Conservation (phyloP, 1,284 basidiomycete species). For the Trametes sp. region DNA sequence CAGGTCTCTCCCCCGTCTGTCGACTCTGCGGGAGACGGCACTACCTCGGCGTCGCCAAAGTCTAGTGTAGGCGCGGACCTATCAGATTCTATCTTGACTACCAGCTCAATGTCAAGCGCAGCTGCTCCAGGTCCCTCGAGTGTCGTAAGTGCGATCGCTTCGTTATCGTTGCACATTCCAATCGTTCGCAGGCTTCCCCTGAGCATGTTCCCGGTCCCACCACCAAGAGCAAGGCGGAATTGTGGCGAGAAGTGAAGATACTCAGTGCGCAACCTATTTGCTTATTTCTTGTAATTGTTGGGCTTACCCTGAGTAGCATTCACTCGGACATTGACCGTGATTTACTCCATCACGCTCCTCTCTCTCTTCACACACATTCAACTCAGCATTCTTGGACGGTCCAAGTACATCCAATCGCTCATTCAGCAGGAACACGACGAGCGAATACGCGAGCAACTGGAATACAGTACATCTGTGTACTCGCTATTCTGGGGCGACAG, state of each 20-base stretch:
- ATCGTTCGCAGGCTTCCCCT: conserved; percentile 8
- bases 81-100: conserved; percentile 41
- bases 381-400: conserved; percentile 83
- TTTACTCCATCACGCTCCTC: conserved; percentile 85
- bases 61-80: conserved; percentile 32
- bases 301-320: conserved; percentile 60
- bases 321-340: conserved; percentile 83
- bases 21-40: conserved; percentile 16
- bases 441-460: conserved; percentile 54
- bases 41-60: conserved; percentile 25
- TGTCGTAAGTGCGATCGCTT: conserved; percentile 7
- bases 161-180: background rate
- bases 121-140: conserved; percentile 14
- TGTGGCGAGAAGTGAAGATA: conserved; percentile 87
- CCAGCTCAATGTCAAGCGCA: conserved; percentile 46
- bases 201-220: conserved; percentile 21
- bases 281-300: background rate
- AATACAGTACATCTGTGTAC: conserved; percentile 49
- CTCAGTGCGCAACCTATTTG: conserved; percentile 57
- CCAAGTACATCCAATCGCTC: conserved; percentile 81
- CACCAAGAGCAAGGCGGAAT: conserved; percentile 65
- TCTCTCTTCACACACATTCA: conserved; percentile 85
- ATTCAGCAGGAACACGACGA: conserved; percentile 70
- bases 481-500: conserved; percentile 42
- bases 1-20: conserved; percentile 29